Percentiles rank a stretch among this genome's conserved stretches.
phyloP scores from a whole-genome alignment of 768 basidiomycete genomes.

The Auricularia sp. region DNA sequence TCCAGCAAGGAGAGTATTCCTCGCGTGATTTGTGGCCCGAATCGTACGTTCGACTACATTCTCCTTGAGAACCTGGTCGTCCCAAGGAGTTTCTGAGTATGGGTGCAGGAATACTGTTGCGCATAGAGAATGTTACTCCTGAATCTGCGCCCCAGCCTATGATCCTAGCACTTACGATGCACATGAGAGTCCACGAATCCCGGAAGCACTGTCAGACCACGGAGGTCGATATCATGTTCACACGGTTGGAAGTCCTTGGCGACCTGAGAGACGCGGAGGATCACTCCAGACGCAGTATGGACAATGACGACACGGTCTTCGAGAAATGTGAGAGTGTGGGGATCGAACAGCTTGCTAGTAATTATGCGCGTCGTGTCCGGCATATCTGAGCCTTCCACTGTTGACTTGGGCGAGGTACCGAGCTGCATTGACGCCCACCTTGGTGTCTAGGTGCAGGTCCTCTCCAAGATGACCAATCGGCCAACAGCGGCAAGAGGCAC shows the following conservation, averaged over 20 bases:
- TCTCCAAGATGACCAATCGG: too few relatives aligned
- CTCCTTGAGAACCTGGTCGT: conserved; percentile 51
- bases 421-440: too few relatives aligned
- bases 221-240: conserved; percentile 34
- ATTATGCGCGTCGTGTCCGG: conserved; percentile 14
- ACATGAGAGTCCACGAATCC: conserved; percentile 52
- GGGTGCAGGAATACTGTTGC: conserved; percentile 48
- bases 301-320: conserved; percentile 39
- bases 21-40: conserved; percentile 51
- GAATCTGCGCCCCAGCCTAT: too few relatives aligned
- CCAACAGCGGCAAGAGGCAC: too few relatives aligned
- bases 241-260: conserved; percentile 9
- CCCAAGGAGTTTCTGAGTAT: conserved; percentile 51
- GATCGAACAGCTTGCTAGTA: conserved; percentile 45
- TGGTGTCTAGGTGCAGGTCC: too few relatives aligned
- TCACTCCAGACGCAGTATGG: conserved; percentile 36
- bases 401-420: too few relatives aligned
- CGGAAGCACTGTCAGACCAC: conserved; percentile 40
- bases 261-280: conserved; percentile 31
- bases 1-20: conserved; percentile 46
- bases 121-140: background rate
- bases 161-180: conserved; percentile 30
- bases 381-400: too few relatives aligned
- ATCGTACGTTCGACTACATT: conserved; percentile 48
- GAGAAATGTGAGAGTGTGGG: conserved; percentile 31